Conservation (phyloP, 2,329 filamentous ascomycete species). For the Parasarocladium wereldwijsianum region DNA sequence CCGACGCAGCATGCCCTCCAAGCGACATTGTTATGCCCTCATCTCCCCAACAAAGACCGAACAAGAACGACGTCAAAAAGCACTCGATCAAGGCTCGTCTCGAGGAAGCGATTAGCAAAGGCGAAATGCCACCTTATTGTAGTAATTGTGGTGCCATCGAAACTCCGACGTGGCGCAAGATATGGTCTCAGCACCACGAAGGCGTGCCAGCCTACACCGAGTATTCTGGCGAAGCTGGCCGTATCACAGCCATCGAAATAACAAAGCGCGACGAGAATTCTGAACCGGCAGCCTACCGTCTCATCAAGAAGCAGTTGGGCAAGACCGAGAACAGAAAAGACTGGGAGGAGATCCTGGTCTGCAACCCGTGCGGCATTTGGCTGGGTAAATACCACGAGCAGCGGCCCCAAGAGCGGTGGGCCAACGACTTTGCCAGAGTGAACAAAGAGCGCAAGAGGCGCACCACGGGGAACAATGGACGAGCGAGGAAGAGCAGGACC, state of each 20-base stretch:
- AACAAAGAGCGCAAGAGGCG: constrained; percentile 36
- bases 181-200: constrained; percentile 63
- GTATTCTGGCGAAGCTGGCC: constrained; percentile 57
- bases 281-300: constrained; percentile 50
- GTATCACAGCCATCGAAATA: constrained; percentile 60
- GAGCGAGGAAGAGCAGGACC: constrained; percentile 31
- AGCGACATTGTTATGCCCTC: too few relatives aligned
- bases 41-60: constrained; percentile 31
- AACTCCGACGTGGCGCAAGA: constrained; percentile 90
- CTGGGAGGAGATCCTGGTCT: constrained; percentile 64
- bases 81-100: constrained; percentile 43
- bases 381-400: constrained; percentile 77
- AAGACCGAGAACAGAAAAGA: constrained; percentile 45
- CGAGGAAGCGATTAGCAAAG: constrained; percentile 53
- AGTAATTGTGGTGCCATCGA: constrained; percentile 90
- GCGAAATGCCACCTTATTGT: constrained; percentile 78
- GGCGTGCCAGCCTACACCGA: constrained; percentile 58
- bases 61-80: constrained; percentile 53
- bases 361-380: constrained; percentile 95
- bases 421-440: constrained; percentile 41
- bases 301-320: constrained; percentile 62
- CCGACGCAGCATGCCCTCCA: constrained; percentile 20
- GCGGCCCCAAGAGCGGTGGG: constrained; percentile 74
- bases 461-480: constrained; percentile 20
- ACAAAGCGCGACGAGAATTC: constrained; percentile 48